Evolutionary conservation across 208 protist genomes (phyloP), one percentile per base, ranked within the genome.

Genomic region (Leishmania gerbilli): DNA sequence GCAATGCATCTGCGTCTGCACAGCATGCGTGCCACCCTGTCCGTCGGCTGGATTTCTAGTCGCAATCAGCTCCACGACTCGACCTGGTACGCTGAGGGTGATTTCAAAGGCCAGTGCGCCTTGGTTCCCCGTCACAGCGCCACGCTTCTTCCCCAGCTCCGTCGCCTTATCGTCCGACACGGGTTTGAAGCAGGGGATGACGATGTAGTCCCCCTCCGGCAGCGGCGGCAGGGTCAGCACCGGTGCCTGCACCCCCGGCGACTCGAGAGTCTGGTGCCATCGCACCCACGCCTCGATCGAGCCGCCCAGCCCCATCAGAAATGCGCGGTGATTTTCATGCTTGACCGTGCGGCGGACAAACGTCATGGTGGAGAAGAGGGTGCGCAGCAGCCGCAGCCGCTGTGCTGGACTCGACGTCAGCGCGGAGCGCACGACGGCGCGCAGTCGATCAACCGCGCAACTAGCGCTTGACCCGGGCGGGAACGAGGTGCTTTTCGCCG

Each of bases 131-230:
- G 17, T n/a, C 65, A 37, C 91, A 2, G 83, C 83, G 24, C 87
- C 77, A 55, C 85, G 87, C 56, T 85, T 88, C 24, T 83, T 68
- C 85, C 87, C 91, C 49, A 81, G 78, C n/a, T 81, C 34, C 83
- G 37, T 85, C 75, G 72, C 88, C 83, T 42, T 85, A 83, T 4
- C 82, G 62, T 84, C 87, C 90, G 64, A 21, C 19, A 45, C 17
- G 6, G 47, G 65, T 4, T 24, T 24, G 53, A 93, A 84, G 24
- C 86, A 88, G 0, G 90, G 86, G 51, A 95, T 84, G 60, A 97
- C 78, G 7, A 88, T 87, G 84, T 97, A 97, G 53, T 95, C 90
- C 27, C 93, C 93, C 1, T 88, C 83, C 17, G 93, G 92, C 34
- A 97, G 80, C 31, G 85, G 88, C 3, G 85, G 80, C 56, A 90